Conservation (phyloP, 2,329 filamentous ascomycete species). For the Gnomoniopsis smithogilvyi region DNA sequence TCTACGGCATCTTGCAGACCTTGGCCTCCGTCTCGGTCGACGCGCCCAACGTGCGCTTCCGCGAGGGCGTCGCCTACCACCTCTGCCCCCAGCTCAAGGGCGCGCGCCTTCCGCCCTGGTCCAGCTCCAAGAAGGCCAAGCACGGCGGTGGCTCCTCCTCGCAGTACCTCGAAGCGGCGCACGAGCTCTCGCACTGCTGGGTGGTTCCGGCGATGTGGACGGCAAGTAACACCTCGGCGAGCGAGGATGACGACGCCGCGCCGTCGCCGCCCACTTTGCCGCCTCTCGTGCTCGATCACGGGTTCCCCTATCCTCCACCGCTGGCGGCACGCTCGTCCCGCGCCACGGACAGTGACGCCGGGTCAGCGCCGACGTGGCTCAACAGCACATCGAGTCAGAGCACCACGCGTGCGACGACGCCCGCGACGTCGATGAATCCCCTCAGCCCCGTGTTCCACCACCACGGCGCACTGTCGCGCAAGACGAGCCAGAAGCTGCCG, state of each 20-base stretch:
- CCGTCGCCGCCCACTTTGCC: background rate
- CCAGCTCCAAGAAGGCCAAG: slow-evolving; percentile 26
- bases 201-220: slow-evolving; percentile 38
- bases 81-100: slow-evolving; percentile 52
- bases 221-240: slow-evolving; percentile 24
- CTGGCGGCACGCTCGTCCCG: slow-evolving; percentile 20
- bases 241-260: slow-evolving; percentile 3
- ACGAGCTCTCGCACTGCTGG: slow-evolving; percentile 55
- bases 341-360: background rate
- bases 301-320: slow-evolving; percentile 26
- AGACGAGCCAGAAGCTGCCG: background rate
- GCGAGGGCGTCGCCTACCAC: slow-evolving; percentile 53
- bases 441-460: background rate
- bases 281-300: background rate
- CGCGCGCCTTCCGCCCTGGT: slow-evolving; percentile 54
- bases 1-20: slow-evolving; percentile 59
- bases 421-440: background rate
- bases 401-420: background rate
- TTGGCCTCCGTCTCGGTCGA: slow-evolving; percentile 59
- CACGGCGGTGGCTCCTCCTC: slow-evolving; percentile 19
- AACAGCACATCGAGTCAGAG: background rate
- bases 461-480: too few species aligned
- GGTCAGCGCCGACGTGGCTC: background rate
- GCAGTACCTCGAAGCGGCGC: slow-evolving; percentile 33
- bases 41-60: slow-evolving; percentile 48